Evolutionary conservation across 169 alveolate species (phyloP).

Genomic region (Babesia sp.): DNA sequence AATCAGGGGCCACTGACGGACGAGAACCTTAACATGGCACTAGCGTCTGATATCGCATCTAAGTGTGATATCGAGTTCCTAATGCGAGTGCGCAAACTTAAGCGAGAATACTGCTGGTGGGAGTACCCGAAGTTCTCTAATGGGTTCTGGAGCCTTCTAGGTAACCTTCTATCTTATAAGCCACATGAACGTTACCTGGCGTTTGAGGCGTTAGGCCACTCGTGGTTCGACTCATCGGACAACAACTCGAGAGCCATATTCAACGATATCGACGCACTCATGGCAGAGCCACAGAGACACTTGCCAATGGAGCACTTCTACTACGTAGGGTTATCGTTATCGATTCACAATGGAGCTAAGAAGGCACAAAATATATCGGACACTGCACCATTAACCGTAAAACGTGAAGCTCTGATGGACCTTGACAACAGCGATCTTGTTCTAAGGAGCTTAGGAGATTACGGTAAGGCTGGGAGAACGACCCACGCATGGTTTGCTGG

Average conservation of each 20-base stretch:
- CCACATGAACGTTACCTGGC: conserved; percentile 40
- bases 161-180: conserved; percentile 28
- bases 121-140: conserved; percentile 33
- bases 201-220: conserved; percentile 53
- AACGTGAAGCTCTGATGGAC: conserved; percentile 28
- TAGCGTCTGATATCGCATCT: conserved; percentile 41
- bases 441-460: conserved; percentile 15
- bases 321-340: conserved; percentile 25
- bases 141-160: conserved; percentile 45
- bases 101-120: conserved; percentile 37
- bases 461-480: conserved; percentile 29
- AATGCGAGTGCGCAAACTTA: conserved; percentile 11
- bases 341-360: conserved; percentile 4
- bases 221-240: conserved; percentile 37
- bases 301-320: conserved; percentile 52
- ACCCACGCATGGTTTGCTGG: conserved; percentile 58
- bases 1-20: conserved; percentile 24
- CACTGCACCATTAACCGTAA: neutral
- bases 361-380: neutral
- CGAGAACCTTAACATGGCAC: conserved; percentile 25
- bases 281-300: conserved; percentile 9
- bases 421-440: conserved; percentile 22
- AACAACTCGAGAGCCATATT: conserved; percentile 1
- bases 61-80: conserved; percentile 34
- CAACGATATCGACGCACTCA: conserved; percentile 29